Conservation (phyloP, 225 moss, liverwort and hornwort genomes). For the Ulota crispa region DNA sequence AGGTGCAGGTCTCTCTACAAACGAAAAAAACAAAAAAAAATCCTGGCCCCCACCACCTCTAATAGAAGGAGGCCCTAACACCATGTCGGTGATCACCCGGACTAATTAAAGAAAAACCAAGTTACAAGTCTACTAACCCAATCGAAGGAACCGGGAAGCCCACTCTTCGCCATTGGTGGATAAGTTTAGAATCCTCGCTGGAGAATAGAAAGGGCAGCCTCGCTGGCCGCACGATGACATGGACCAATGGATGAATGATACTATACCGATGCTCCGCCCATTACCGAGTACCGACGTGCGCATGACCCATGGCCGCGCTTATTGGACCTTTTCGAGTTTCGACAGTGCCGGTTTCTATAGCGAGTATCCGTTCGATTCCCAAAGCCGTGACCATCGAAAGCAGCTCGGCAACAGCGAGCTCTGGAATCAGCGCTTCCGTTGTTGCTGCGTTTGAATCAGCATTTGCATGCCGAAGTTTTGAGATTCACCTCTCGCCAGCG, state of each 20-base stretch:
- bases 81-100: conserved; percentile 5
- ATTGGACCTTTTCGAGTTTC: neutral
- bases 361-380: neutral
- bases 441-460: neutral
- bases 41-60: too few species aligned
- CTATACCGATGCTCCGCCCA: neutral
- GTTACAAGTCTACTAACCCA: neutral
- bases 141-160: neutral
- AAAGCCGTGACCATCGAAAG: neutral
- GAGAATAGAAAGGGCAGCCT: neutral
- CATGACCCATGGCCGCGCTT: too few species aligned
- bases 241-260: neutral
- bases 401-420: neutral
- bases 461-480: neutral
- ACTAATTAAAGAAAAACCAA: neutral
- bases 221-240: neutral
- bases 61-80: too few species aligned
- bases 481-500: neutral
- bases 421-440: neutral
- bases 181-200: neutral
- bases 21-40: too few species aligned
- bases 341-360: neutral
- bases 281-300: neutral
- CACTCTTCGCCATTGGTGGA: neutral
- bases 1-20: too few species aligned